Evolutionary conservation across 352 stramenopile genomes (phyloP).

Genomic region (Phytophthora tubulina): DNA sequence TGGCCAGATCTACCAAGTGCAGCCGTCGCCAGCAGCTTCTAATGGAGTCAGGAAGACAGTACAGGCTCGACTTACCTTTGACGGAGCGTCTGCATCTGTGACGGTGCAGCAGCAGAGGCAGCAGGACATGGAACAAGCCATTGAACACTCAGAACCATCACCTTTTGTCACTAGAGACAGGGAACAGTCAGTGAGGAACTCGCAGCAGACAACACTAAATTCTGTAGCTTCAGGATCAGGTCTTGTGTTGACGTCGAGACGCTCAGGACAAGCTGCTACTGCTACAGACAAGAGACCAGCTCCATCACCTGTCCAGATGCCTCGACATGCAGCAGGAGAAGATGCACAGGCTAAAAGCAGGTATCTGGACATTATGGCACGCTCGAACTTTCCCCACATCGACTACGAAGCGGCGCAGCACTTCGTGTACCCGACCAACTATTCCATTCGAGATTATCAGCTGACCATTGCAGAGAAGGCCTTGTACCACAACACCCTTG

Average conservation of each 20-base stretch:
- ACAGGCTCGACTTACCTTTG: slow-evolving; percentile 75
- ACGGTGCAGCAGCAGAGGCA: slow-evolving; percentile 14
- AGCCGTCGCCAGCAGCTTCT: neutral
- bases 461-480: slow-evolving; percentile 93
- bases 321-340: slow-evolving; percentile 52
- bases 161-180: slow-evolving; percentile 4
- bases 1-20: slow-evolving; percentile 42
- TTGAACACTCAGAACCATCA: slow-evolving; percentile 14
- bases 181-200: slow-evolving; percentile 17
- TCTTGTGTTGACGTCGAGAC: slow-evolving; percentile 27
- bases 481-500: slow-evolving; percentile 98
- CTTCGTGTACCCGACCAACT: slow-evolving; percentile 93
- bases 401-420: slow-evolving; percentile 69
- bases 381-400: slow-evolving; percentile 55
- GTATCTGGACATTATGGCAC: slow-evolving; percentile 60
- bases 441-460: slow-evolving; percentile 95
- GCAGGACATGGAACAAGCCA: neutral
- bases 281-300: neutral
- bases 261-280: slow-evolving; percentile 11
- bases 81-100: slow-evolving; percentile 16
- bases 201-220: slow-evolving; percentile 20
- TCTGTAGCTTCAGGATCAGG: neutral
- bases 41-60: slow-evolving; percentile 51
- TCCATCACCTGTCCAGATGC: slow-evolving; percentile 24
- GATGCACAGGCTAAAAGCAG: slow-evolving; percentile 63